These are phyloP conservation scores for Entomortierella chlamydospora DNA, from an alignment of 192 early-diverging fungal species.

Conservation along the genomic window DNA sequence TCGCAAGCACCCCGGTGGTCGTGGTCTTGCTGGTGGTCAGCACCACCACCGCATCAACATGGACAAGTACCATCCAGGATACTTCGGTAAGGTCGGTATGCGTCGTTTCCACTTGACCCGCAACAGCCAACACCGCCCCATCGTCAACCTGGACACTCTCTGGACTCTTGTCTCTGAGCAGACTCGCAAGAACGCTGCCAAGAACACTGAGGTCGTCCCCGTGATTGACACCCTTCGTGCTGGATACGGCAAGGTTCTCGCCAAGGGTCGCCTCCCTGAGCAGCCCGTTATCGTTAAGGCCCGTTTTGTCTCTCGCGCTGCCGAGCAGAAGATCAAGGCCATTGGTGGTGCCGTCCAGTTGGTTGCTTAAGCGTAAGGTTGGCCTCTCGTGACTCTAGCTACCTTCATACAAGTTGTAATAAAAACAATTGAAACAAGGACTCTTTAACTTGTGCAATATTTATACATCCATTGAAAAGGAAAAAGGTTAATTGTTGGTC, in stretches of 20 bases:
- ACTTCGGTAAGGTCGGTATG: constrained; percentile 99
- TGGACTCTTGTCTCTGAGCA: constrained; percentile 92
- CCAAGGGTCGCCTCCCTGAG: constrained; percentile 89
- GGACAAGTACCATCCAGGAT: constrained; percentile 99
- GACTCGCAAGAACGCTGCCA: constrained; percentile 81
- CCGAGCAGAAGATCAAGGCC: constrained; percentile 99
- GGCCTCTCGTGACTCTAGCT: background rate
- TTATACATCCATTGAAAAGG: too few relatives aligned
- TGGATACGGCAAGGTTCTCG: constrained; percentile 96
- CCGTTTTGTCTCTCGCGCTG: constrained; percentile 88
- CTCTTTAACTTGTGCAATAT: too few relatives aligned
- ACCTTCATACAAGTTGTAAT: constrained; percentile 14
- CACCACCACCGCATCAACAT: constrained; percentile 99
- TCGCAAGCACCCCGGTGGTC: constrained; percentile 99
- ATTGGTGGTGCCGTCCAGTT: constrained; percentile 88
- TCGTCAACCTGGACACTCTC: constrained; percentile 94
- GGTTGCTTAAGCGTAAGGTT: constrained; percentile 61
- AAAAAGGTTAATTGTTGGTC: too few relatives aligned
- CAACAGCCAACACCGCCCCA: constrained; percentile 86
- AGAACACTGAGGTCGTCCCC: constrained; percentile 89
- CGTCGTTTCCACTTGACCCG: constrained; percentile 97
- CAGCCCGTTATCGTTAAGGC: constrained; percentile 97
- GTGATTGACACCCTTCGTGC: constrained; percentile 89
- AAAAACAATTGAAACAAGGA: constrained; percentile 3
- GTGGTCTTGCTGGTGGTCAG: constrained; percentile 99